phyloP scores from a whole-genome alignment of 768 basidiomycete genomes.

The Amylocystis lapponica region DNA sequence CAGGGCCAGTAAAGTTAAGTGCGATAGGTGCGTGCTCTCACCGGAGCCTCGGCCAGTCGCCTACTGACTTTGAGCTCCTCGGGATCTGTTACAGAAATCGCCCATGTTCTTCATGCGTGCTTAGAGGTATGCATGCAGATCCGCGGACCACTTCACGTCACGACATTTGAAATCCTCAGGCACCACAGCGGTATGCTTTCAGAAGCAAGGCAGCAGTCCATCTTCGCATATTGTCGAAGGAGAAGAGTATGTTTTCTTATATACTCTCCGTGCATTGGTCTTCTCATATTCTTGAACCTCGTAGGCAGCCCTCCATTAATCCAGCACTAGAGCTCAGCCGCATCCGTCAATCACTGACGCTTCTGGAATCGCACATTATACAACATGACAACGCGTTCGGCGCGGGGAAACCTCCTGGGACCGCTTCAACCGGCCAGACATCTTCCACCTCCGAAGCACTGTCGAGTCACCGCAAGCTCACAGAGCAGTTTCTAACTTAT shows the following conservation, averaged over 20 bases:
- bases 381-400: too few relatives aligned
- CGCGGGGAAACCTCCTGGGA: too few relatives aligned
- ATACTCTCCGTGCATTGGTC: too few relatives aligned
- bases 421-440: too few relatives aligned
- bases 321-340: conserved; percentile 63
- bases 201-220: conserved; percentile 59
- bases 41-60: not conserved
- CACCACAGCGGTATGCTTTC: conserved; percentile 76
- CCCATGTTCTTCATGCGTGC: conserved; percentile 83
- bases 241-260: too few relatives aligned
- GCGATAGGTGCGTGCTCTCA: conserved; percentile 59
- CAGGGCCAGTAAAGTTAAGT: conserved; percentile 82
- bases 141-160: too few relatives aligned
- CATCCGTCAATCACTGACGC: conserved; percentile 60
- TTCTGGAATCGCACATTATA: conserved; percentile 61
- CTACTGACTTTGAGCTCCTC: conserved; percentile 8
- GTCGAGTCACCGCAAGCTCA: too few relatives aligned
- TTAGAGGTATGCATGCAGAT: conserved; percentile 67
- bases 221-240: too few relatives aligned
- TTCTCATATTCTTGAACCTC: too few relatives aligned
- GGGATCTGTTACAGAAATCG: conserved; percentile 54
- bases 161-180: conserved; percentile 41
- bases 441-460: too few relatives aligned
- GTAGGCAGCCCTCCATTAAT: conserved; percentile 40
- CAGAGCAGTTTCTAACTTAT: too few relatives aligned